A percentile compares a stretch with the other conserved stretches of the same genome.
Conservation (phyloP, 345 rosid species). For the Camelina sativa region DNA sequence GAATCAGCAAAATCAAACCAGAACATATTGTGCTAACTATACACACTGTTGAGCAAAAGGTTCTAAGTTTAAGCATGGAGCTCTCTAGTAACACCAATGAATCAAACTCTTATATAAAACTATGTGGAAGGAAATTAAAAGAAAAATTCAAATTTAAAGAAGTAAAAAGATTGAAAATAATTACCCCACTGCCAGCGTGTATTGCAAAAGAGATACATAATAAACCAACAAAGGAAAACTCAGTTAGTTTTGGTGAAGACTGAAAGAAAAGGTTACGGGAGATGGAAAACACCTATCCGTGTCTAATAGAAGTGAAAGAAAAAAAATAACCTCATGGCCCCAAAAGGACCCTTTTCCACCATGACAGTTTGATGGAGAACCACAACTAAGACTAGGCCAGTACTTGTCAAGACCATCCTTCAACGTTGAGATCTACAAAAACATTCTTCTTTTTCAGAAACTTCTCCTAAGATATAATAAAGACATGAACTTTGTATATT, state of each 20-base stretch:
- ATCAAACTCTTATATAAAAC: constrained; percentile 9
- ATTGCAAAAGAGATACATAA: constrained; percentile 48
- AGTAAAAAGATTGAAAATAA: constrained; percentile 38
- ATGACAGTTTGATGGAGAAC: constrained; percentile 62
- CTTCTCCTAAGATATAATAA: constrained; percentile 17
- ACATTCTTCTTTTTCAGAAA: constrained; percentile 13
- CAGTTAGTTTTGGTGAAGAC: constrained; percentile 46
- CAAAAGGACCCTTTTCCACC: constrained; percentile 74
- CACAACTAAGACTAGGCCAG: constrained; percentile 82
- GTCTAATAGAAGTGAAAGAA: neutral
- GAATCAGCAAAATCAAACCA: constrained; percentile 10
- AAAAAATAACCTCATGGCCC: constrained; percentile 72
- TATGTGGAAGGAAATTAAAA: constrained; percentile 14
- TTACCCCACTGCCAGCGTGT: constrained; percentile 85
- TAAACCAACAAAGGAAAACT: constrained; percentile 40
- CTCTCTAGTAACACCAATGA: neutral
- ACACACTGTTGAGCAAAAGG: constrained; percentile 2
- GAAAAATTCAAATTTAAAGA: constrained; percentile 24
- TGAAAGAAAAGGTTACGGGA: neutral
- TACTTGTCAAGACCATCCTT: constrained; percentile 61
- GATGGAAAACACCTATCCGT: neutral
- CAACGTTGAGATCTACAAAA: constrained; percentile 67
- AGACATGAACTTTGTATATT: neutral
- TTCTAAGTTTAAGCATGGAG: neutral
- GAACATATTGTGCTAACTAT: constrained; percentile 13